phyloP scores from a whole-genome alignment of 2,329 filamentous ascomycete genomes.

The Pezicula radicicola region DNA sequence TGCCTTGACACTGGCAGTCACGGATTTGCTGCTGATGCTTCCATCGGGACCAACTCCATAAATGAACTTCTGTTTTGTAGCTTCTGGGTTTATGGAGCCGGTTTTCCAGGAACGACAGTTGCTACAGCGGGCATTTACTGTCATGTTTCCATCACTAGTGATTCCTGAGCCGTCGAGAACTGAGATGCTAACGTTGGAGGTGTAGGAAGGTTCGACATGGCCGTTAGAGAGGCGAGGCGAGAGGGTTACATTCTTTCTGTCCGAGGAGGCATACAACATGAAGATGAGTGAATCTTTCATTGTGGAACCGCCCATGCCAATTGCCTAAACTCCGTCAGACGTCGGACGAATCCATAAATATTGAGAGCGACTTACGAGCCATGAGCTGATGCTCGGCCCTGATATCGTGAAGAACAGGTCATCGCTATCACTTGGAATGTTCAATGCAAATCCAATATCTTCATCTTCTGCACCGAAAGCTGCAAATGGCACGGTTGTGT shows the following conservation, averaged over 20 bases:
- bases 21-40: conserved; percentile 38
- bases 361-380: conserved; percentile 33
- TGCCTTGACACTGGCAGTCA: conserved; percentile 43
- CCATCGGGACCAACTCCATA: conserved; percentile 53
- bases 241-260: conserved; percentile 49
- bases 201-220: conserved; percentile 49
- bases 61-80: conserved; percentile 45
- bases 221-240: conserved; percentile 49
- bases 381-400: conserved; percentile 42
- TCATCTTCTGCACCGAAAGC: conserved; percentile 42
- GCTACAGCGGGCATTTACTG: conserved; percentile 49
- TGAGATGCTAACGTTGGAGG: conserved; percentile 38
- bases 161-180: conserved; percentile 47
- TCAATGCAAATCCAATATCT: conserved; percentile 46
- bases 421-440: conserved; percentile 41
- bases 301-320: conserved; percentile 50
- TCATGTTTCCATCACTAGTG: conserved; percentile 32
- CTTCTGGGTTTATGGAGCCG: conserved; percentile 48
- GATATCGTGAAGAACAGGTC: conserved; percentile 54
- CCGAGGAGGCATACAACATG: conserved; percentile 48
- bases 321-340: conserved; percentile 27
- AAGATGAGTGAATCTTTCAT: conserved; percentile 52
- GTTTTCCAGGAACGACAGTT: conserved; percentile 49
- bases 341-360: neutral
- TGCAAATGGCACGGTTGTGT: conserved; percentile 9